phyloP scores from a whole-genome alignment of 2,329 filamentous ascomycete species.

The Talaromyces pinophilus region DNA sequence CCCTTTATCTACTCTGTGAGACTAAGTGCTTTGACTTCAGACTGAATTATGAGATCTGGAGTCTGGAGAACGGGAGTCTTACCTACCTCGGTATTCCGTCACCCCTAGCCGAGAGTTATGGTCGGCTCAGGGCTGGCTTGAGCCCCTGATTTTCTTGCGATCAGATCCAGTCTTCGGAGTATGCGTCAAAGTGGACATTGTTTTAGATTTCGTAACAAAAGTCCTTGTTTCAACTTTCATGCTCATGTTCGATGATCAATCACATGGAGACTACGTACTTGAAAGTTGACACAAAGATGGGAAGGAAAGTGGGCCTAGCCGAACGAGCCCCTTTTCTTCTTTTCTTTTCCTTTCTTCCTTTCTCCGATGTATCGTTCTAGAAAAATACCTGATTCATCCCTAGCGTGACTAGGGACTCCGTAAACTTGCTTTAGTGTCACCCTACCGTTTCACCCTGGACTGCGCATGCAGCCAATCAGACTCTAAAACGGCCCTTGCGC shows the following conservation, averaged over 20 bases:
- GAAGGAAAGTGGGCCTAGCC: background rate
- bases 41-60: background rate
- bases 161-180: background rate
- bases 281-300: too few relatives aligned
- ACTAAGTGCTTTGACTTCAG: background rate
- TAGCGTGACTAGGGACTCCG: background rate
- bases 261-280: background rate
- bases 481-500: background rate
- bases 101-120: background rate
- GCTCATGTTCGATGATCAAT: background rate
- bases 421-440: constrained; percentile 8
- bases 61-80: background rate
- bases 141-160: background rate
- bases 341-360: background rate
- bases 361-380: constrained; percentile 7
- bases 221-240: background rate
- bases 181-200: background rate
- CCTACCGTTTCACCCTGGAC: constrained; percentile 14
- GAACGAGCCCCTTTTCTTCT: constrained; percentile 6
- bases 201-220: background rate
- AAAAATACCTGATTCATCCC: constrained; percentile 18
- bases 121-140: background rate
- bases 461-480: background rate
- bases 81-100: background rate
- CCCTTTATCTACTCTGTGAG: background rate